Evolutionary conservation across 257 asterid genomes (phyloP).

Genomic region (Mentha longifolia): DNA sequence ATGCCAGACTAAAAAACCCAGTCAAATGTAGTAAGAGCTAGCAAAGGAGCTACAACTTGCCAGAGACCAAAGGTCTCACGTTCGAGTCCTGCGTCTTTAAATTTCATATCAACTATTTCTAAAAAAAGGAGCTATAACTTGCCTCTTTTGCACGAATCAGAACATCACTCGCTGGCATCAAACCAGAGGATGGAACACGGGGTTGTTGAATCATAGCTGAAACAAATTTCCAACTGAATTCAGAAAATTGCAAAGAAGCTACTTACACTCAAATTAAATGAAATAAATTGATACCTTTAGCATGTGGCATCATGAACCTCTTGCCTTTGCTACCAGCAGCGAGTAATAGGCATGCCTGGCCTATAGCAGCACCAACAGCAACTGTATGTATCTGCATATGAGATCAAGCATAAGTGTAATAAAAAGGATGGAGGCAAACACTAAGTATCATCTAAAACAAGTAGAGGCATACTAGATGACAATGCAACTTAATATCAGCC

Average conservation of each 20-base stretch:
- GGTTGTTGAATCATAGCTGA: slow-evolving; percentile 96
- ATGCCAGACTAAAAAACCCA: neutral
- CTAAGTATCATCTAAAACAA: slow-evolving; percentile 2
- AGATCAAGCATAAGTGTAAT: slow-evolving; percentile 29
- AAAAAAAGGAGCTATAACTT: slow-evolving; percentile 38
- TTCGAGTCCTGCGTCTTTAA: no score
- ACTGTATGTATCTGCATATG: slow-evolving; percentile 78
- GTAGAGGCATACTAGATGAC: neutral
- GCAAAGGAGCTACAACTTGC: slow-evolving; percentile 48
- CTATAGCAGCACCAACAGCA: slow-evolving; percentile 84
- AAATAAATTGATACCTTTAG: slow-evolving; percentile 58
- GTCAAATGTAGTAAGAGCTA: slow-evolving; percentile 14
- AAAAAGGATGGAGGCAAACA: neutral
- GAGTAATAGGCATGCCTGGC: slow-evolving; percentile 93
- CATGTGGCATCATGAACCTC: slow-evolving; percentile 90
- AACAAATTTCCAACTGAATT: slow-evolving; percentile 33
- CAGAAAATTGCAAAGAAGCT: slow-evolving; percentile 27
- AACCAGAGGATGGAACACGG: slow-evolving; percentile 80
- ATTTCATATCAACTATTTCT: no score
- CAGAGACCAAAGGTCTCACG: slow-evolving; percentile 29
- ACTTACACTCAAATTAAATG: slow-evolving; percentile 20
- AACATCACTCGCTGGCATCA: slow-evolving; percentile 90
- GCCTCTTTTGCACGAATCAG: slow-evolving; percentile 88
- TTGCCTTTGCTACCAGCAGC: slow-evolving; percentile 90
- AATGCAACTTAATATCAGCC: neutral